Evolutionary conservation across 495 filamentous ascomycete species (phyloP), one percentile per base, ranked within the genome.

Genomic region (Annulohypoxylon stygium): DNA sequence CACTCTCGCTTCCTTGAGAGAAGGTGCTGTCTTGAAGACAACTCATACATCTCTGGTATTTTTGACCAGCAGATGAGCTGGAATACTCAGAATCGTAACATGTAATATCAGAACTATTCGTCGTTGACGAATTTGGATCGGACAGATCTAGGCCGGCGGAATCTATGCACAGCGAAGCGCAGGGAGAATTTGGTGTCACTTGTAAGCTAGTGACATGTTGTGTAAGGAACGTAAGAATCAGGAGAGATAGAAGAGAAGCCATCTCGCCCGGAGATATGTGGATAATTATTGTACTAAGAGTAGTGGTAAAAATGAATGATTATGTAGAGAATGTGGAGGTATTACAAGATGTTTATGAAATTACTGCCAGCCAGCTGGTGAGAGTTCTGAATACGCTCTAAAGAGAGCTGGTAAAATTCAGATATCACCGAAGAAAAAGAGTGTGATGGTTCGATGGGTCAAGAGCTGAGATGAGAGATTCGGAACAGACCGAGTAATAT

Each of bases 101-200:
- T 30, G 78, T 74, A 36, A 87, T 83, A 65, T 87, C 86, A 8
- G 76, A 70, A 43, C 81, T 82, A 20, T 37, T 67, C 0, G 83
- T 86, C 45, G 76, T 83, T 43, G 83, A 86, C 10, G 82, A 81
- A 58, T 78, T 81, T 47, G 84, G 80, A 50, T 85, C 81, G 5
- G 84, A 84, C 36, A 76, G 60, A 61, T 86, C 82, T 48, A 81
- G 71, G 48, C 57, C 65, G 4, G 67, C 39, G 18, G 76, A 74
- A 65, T 87, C 84, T 53, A 82, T 60, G 61, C 86, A 88, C 61
- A 80, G 59, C 50, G 81, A 78, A 37, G 84, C 76, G 57, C 86
- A 88, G n/a, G 82, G 84, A 20, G 86, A 87, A 55, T 84, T 83
- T 25, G 85, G 83, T 14, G 85, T 81, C 34, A 87, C 84, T 75